Base-by-base conservation (phyloP, 345 rosid genomes). In the Cardamine resedifolia region DNA sequence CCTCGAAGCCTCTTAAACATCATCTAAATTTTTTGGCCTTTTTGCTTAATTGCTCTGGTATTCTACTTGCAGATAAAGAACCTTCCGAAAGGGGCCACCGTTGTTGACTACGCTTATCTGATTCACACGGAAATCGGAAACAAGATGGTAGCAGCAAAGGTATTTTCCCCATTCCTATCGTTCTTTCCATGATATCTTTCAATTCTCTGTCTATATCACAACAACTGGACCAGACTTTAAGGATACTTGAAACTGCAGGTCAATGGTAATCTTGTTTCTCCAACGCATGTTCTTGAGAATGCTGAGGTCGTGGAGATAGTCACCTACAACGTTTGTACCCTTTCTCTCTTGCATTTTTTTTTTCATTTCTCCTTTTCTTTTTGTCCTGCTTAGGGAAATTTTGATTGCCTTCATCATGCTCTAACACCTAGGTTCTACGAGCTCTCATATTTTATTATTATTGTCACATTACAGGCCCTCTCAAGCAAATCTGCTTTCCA, bases 131-230 rank as follows among this genome's bases (percentile, higher is more conserved):
- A 95, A 72, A 79, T 91, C 41, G 99, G 99, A 76, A 95, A 95
- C 89, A 91, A 87, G 80, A 95, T 95, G 96, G 93, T 88, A 38
- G 99, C 96, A 73, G 97, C 96, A 5, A 95, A 95, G 97, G 99
- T 91, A 81, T 72, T 16, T 59, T 73, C 74, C 56, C 24, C 30
- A 41, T 51, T 64, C 51, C 44, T 58, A 56, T 26, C 10, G 4
- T 28, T 43, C 58, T 33, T 52, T 68, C 56, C 56, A 19, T 48
- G 24, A 39, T 16, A 27, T 50, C 51, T 31, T 23, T 33, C 15
- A 51, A n/a, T 28, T 44, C 3, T 44, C 49, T 61, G 6, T 60
- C n/a, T 60, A n/a, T 55, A 39, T 63, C 58, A 21, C 15, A 58
- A 49, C 45, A 60, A 68, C 28, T 53, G 57, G 33, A 52, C 44